Conservation (phyloP, 805 yeast species). For the Saccharomycopsis babjevae region DNA sequence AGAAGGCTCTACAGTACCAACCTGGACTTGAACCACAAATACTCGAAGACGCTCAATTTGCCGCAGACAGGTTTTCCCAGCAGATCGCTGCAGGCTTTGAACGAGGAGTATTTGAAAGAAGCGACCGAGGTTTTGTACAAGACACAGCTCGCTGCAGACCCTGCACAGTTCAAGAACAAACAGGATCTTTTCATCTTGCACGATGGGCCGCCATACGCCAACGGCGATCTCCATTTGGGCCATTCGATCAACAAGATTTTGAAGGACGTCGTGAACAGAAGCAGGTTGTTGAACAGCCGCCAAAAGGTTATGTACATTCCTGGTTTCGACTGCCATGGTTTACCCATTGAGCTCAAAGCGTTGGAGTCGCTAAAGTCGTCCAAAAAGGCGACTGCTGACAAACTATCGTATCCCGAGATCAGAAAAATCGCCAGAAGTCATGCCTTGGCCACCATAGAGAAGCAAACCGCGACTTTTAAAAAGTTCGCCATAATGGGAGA, state of each 20-base stretch:
- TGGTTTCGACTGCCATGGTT: constrained; percentile 99
- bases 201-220: constrained; percentile 99
- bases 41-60: constrained; percentile 44
- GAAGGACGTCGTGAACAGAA: constrained; percentile 78
- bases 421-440: constrained; percentile 57
- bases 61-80: constrained; percentile 65
- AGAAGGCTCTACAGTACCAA: not conserved
- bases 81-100: constrained; percentile 40
- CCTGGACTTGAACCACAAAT: constrained; percentile 25
- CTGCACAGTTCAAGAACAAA: constrained; percentile 18
- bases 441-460: constrained; percentile 56
- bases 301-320: constrained; percentile 59
- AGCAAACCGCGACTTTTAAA: constrained; percentile 55
- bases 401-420: constrained; percentile 30
- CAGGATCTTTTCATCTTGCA: constrained; percentile 57
- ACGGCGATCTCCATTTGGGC: constrained; percentile 85
- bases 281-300: constrained; percentile 51
- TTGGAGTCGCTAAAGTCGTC: constrained; percentile 34
- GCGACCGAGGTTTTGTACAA: constrained; percentile 52
- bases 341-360: constrained; percentile 91
- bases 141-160: constrained; percentile 38
- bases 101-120: constrained; percentile 34
- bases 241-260: constrained; percentile 85
- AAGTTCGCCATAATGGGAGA: constrained; percentile 77
- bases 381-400: constrained; percentile 19